Percentiles rank a stretch among this genome's conserved stretches.
Conservation (phyloP, 164 flowering plant species). For the Berberis vulgaris region DNA sequence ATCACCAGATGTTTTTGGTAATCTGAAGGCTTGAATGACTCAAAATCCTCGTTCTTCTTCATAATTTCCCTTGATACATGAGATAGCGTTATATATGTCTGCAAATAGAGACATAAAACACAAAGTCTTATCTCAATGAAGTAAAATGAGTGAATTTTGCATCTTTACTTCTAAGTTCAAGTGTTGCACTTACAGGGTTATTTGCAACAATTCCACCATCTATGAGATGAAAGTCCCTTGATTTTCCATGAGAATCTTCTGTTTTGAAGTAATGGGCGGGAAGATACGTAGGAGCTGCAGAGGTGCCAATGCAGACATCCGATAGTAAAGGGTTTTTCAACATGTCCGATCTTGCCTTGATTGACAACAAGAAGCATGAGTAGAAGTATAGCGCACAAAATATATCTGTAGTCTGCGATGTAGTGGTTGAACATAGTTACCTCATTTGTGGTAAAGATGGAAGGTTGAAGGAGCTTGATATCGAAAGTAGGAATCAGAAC, state of each 20-base stretch:
- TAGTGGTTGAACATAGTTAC: not conserved
- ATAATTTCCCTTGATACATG: not conserved
- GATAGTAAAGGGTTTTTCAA: conserved; percentile 19
- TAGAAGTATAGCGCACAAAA: not conserved
- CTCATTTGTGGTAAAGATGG: conserved; percentile 14
- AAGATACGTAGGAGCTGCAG: conserved; percentile 32
- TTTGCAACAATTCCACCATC: conserved; percentile 37
- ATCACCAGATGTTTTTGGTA: not conserved
- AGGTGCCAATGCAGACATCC: conserved; percentile 29
- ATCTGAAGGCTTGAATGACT: not conserved
- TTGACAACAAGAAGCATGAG: not conserved
- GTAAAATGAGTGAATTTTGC: not conserved
- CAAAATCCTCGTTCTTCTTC: not conserved
- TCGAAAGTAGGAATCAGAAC: conserved; percentile 29
- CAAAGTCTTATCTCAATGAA: not conserved
- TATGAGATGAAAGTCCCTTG: conserved; percentile 17
- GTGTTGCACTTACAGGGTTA: conserved; percentile 22
- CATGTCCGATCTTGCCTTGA: conserved; percentile 12
- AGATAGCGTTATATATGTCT: not conserved
- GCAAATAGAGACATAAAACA: not conserved
- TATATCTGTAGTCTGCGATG: not conserved
- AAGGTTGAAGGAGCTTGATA: conserved; percentile 22
- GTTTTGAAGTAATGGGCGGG: conserved; percentile 13
- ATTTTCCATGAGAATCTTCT: conserved; percentile 12
- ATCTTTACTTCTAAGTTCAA: not conserved